Evolutionary conservation across 2,329 filamentous ascomycete species (phyloP), one percentile per base, ranked within the genome.

Genomic region (Fusarium ramigenum): DNA sequence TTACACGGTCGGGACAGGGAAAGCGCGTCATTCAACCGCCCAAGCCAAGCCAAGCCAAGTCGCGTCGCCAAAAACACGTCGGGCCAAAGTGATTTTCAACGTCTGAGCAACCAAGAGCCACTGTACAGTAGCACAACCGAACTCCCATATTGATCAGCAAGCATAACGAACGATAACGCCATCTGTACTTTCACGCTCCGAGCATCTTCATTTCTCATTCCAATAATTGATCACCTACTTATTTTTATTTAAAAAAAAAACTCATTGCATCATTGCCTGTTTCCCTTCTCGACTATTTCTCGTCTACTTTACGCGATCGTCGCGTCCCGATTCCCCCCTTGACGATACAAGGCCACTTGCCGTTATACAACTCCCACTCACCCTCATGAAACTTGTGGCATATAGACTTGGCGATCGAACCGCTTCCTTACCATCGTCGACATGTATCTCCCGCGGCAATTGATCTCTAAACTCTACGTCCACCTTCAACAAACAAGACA

Each of bases 391-490:
- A 76, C 66, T 70, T 58, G 73, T 62, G 50, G 40, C 67, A 56
- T 47, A 60, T 46, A 16, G 43, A 39, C 42, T 65, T 69, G 75
- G 63, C 69, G 69, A 69, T 52, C 53, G 59, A 68, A 69, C 62
- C 63, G 66, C 61, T 69, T 60, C 32, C 49, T 58, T 44, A 37
- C 34, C 34, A 39, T 66, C 52, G 58, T 58, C 66, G 81, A 79
- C 82, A 99, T 99, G 96, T 97, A 98, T 91, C 92, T 99, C 73
- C 96, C 96, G 79, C 93, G 96, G 75, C 89, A 90, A 74, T 88
- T 97, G 73, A 93, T 98, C 80, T 93, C 95, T 56, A 95, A 96
- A 78, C 91, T 98, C 78, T 99, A 99, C 86, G 89, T 90, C 68
- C 93, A 97, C 83, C 93, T 99, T 63, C 91, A 97, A 82, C 90